Percentiles rank a stretch among this genome's conserved stretches.
Evolutionary conservation across 73 alveolate genomes (phyloP).

Genomic region (Symbiodinium natans): DNA sequence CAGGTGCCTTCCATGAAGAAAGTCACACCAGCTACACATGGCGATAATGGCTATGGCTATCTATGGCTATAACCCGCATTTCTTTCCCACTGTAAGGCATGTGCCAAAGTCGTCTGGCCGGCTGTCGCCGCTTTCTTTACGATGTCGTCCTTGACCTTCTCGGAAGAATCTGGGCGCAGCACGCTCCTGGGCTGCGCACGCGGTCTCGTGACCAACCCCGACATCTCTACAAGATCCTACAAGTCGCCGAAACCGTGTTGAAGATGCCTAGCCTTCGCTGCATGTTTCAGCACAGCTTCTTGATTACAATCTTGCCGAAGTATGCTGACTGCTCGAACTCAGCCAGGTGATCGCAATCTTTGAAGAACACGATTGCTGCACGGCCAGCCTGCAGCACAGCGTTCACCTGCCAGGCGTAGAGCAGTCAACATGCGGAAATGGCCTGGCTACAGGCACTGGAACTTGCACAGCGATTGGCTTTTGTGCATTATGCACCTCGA

Average conservation of each 20-base stretch:
- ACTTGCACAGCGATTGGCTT: background rate
- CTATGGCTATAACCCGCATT: too few relatives aligned
- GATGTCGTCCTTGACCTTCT: conserved; percentile 45
- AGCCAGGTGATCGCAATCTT: conserved; percentile 7
- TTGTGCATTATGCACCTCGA: too few relatives aligned
- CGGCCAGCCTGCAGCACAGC: conserved; percentile 19
- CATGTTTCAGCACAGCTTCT: too few relatives aligned
- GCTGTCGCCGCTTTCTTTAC: conserved; percentile 45
- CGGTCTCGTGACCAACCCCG: too few relatives aligned
- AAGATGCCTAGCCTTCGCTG: too few relatives aligned
- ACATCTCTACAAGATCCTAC: too few relatives aligned
- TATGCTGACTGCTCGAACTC: conserved; percentile 38
- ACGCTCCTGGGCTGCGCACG: conserved; percentile 2
- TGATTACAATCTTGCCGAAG: conserved; percentile 19
- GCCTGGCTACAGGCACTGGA: background rate
- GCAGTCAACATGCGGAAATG: background rate
- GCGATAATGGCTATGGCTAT: too few relatives aligned
- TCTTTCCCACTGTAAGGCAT: too few relatives aligned
- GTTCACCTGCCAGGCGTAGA: conserved; percentile 36
- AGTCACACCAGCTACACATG: too few relatives aligned
- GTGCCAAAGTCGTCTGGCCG: conserved; percentile 13
- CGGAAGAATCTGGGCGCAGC: conserved; percentile 12
- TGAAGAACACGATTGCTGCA: conserved; percentile 77
- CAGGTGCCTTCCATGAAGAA: conserved; percentile 4
- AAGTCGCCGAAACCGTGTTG: too few relatives aligned